These are phyloP conservation scores for Casuarina cunninghamiana DNA, from an alignment of 306 rosid species.

Conservation along the genomic window DNA sequence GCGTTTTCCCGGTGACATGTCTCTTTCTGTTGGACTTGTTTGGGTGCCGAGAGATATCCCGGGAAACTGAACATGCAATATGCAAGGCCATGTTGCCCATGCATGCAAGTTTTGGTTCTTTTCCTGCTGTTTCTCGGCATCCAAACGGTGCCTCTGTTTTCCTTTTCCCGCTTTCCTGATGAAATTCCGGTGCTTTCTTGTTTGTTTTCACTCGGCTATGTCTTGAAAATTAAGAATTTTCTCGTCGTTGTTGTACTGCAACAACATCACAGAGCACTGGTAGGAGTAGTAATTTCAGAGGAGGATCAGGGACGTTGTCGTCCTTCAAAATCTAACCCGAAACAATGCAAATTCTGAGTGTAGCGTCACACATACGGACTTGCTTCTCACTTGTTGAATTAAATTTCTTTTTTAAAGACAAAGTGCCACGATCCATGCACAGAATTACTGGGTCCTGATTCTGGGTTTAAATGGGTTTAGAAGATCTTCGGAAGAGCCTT, in stretches of 20 bases:
- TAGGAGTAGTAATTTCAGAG: slow-evolving; percentile 1
- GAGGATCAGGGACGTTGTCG: neutral
- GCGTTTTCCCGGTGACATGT: neutral
- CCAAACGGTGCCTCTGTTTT: neutral
- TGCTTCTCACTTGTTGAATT: neutral
- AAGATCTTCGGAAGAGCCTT: neutral
- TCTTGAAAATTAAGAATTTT: neutral
- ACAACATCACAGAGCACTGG: neutral
- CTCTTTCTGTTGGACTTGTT: neutral
- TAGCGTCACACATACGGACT: no score
- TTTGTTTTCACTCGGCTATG: neutral
- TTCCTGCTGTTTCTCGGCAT: neutral
- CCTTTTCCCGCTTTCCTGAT: neutral
- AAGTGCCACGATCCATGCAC: neutral
- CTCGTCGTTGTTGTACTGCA: neutral
- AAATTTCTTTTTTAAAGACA: neutral
- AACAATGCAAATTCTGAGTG: neutral
- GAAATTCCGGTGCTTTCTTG: neutral
- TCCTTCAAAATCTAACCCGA: neutral
- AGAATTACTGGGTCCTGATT: neutral
- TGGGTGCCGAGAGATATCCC: slow-evolving; percentile 11
- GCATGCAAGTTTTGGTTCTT: neutral
- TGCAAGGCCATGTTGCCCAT: neutral
- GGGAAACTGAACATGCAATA: neutral
- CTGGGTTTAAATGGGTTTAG: neutral